Conservation (phyloP, 2,329 filamentous ascomycete species). For the Talaromyces sp. region DNA sequence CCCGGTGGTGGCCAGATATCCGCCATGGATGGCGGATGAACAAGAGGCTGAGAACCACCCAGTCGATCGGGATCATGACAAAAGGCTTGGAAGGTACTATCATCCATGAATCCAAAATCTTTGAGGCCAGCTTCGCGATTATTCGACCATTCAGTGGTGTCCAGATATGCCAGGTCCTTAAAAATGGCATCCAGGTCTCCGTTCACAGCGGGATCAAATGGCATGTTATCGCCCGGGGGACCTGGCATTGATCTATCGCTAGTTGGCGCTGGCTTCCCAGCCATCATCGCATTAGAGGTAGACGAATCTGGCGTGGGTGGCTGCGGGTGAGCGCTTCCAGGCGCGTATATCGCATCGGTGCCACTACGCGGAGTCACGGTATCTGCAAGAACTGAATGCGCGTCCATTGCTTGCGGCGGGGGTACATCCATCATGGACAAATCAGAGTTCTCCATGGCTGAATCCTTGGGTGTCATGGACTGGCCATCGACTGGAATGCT, state of each 20-base stretch:
- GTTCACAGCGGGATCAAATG: constrained; percentile 9
- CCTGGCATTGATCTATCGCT: constrained; percentile 17
- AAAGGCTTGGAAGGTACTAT: constrained; percentile 48
- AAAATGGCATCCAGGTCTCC: constrained; percentile 48
- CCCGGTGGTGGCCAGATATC: constrained; percentile 49
- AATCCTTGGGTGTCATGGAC: constrained; percentile 37
- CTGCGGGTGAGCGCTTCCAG: constrained; percentile 25
- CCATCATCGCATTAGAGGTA: constrained; percentile 28
- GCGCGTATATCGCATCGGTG: constrained; percentile 22
- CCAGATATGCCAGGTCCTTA: constrained; percentile 49
- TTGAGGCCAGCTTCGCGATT: constrained; percentile 45
- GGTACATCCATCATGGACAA: constrained; percentile 27
- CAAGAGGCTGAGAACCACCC: constrained; percentile 37
- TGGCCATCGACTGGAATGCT: constrained; percentile 36
- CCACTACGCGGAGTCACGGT: constrained; percentile 25
- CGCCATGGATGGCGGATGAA: constrained; percentile 43
- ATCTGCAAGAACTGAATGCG: constrained; percentile 18
- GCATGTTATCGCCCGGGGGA: constrained; percentile 11
- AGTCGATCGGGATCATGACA: constrained; percentile 49
- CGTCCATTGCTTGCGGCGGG: constrained; percentile 18
- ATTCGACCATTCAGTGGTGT: constrained; percentile 48
- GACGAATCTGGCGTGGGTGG: constrained; percentile 38
- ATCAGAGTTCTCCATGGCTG: constrained; percentile 32
- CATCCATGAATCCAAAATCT: constrained; percentile 50
- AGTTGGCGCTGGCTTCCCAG: constrained; percentile 7